phyloP scores from a whole-genome alignment of 805 yeast species.

The Yamadazyma sp. region DNA sequence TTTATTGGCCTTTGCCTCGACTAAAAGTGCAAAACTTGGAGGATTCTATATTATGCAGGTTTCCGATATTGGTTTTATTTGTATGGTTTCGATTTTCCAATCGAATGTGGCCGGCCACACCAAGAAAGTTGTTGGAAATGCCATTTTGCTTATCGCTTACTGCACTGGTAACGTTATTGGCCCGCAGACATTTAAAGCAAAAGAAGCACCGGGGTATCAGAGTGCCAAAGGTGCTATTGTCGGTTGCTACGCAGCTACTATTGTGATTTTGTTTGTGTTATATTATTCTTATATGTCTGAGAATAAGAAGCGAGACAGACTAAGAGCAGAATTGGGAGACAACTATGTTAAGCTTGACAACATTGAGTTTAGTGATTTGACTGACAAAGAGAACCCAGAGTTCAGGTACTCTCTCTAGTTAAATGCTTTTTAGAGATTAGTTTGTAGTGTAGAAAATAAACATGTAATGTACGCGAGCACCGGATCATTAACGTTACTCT shows the following conservation, averaged over 20 bases:
- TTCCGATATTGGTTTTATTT: constrained; percentile 20
- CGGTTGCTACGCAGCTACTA: constrained; percentile 22
- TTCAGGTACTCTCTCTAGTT: constrained; percentile 48
- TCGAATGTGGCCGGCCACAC: constrained; percentile 58
- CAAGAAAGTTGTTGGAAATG: constrained; percentile 49
- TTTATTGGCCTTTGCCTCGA: constrained; percentile 44
- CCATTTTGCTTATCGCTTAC: constrained; percentile 46
- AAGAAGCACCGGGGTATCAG: constrained; percentile 46
- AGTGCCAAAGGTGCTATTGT: constrained; percentile 44
- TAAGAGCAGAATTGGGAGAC: constrained; percentile 5
- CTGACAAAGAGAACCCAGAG: constrained; percentile 52
- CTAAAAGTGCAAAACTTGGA: constrained; percentile 26
- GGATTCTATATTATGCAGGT: constrained; percentile 26
- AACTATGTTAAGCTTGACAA: constrained; percentile 30
- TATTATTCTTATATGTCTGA: constrained; percentile 25
- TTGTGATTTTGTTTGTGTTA: constrained; percentile 25
- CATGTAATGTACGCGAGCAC: too few species aligned
- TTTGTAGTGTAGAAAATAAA: too few species aligned
- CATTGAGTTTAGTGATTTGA: constrained; percentile 50
- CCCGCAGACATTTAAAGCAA: constrained; percentile 48
- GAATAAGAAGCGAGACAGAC: constrained; percentile 37
- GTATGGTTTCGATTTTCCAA: constrained; percentile 35
- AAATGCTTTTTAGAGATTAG: background rate
- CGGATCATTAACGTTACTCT: too few species aligned
- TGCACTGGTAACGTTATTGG: constrained; percentile 56